Conservation (phyloP, 2,329 filamentous ascomycete species). For the Colletotrichum sp. region DNA sequence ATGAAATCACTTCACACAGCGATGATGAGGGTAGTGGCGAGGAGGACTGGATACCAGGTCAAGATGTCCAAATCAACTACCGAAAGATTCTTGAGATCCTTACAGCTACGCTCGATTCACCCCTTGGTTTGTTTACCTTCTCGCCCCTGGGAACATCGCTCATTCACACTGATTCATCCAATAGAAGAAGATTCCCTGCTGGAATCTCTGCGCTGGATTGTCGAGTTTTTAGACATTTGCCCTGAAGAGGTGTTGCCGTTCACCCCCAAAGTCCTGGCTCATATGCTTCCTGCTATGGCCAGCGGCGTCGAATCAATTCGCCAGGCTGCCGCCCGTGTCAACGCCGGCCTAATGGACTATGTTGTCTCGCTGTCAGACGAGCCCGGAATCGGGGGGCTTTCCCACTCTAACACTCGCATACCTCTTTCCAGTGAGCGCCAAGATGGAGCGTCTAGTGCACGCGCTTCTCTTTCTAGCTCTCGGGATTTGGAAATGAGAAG, state of each 20-base stretch:
- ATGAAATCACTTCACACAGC: conserved; percentile 63
- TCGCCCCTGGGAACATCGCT: background rate
- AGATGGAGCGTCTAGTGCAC: conserved; percentile 54
- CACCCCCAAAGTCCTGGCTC: conserved; percentile 88
- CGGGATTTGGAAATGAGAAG: conserved; percentile 59
- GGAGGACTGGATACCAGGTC: conserved; percentile 95
- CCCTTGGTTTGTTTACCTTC: conserved; percentile 62
- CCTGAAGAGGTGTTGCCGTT: conserved; percentile 96
- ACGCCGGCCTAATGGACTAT: conserved; percentile 90
- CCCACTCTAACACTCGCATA: conserved; percentile 43
- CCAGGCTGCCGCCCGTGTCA: conserved; percentile 86
- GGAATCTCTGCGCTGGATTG: conserved; percentile 92
- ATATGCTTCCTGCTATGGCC: conserved; percentile 92
- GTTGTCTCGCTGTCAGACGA: conserved; percentile 90
- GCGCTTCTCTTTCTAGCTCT: conserved; percentile 57
- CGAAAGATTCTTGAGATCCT: conserved; percentile 90
- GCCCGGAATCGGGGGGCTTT: conserved; percentile 41
- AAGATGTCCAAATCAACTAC: conserved; percentile 95
- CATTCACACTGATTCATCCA: background rate
- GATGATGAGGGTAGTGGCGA: conserved; percentile 69
- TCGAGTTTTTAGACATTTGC: conserved; percentile 95
- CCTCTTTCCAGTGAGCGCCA: conserved; percentile 48
- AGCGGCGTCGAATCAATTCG: conserved; percentile 90
- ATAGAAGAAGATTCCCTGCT: conserved; percentile 89
- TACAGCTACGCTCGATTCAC: conserved; percentile 85